phyloP scores from a whole-genome alignment of 108 stramenopile species.

The Skeletonema tropicum region DNA sequence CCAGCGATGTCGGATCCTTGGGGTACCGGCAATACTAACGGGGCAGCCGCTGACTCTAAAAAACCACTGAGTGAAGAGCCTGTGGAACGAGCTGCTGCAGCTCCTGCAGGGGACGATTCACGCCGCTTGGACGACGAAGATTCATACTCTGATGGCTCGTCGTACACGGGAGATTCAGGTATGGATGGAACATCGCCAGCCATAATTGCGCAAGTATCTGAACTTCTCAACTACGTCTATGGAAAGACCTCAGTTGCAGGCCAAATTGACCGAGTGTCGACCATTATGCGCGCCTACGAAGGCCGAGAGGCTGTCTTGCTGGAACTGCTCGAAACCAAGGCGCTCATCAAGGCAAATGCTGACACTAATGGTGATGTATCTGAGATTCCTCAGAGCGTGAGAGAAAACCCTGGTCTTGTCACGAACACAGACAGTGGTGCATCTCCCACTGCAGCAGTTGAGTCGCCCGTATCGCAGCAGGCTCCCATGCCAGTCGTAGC shows the following conservation, averaged over 20 bases:
- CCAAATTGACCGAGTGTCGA: conserved; percentile 90
- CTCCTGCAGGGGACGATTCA: conserved; percentile 22
- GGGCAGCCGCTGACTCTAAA: conserved; percentile 18
- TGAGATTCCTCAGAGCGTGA: conserved; percentile 75
- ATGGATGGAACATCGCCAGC: conserved; percentile 90
- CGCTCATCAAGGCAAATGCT: conserved; percentile 86
- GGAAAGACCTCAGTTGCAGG: conserved; percentile 90
- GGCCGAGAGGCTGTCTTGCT: conserved; percentile 88
- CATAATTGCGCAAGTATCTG: conserved; percentile 91
- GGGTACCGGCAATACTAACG: conserved; percentile 36
- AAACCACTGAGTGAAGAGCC: background rate
- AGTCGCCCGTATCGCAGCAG: conserved; percentile 34
- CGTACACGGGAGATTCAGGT: conserved; percentile 54
- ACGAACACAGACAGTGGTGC: conserved; percentile 72
- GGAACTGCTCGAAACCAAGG: conserved; percentile 88
- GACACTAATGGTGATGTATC: conserved; percentile 69
- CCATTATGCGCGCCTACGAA: conserved; percentile 92
- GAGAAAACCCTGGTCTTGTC: conserved; percentile 57
- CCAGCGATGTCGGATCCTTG: conserved; percentile 52
- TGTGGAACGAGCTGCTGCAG: conserved; percentile 12
- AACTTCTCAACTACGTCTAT: conserved; percentile 88
- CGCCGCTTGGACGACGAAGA: conserved; percentile 49
- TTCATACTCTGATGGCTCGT: conserved; percentile 55
- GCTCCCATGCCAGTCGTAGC: conserved; percentile 40
- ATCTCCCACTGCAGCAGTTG: conserved; percentile 51